Evolutionary conservation across 148 eudicot genomes (phyloP), one percentile per base, ranked within the genome.

Genomic region (Arbutus unedo): DNA sequence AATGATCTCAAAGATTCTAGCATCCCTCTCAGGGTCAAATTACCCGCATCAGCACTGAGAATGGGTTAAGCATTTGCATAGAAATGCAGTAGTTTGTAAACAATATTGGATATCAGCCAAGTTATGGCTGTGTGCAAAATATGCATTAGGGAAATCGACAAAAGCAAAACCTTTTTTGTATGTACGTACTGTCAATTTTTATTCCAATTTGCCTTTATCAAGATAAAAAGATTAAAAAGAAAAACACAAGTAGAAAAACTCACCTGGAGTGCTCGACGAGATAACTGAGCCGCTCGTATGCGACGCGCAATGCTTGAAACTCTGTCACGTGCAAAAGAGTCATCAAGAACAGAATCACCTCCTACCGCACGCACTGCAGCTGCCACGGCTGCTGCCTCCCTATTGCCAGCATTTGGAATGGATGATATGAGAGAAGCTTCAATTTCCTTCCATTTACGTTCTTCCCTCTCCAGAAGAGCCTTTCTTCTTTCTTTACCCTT

Each of bases 341-440:
- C 91, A 84, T 93, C 99, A 85, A 94, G 94, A 87, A 92, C 97
- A 84, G 99, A 97, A 89, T 97, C 99, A 71, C 98, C 93, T 82
- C 99, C 99, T 48, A 97, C 94, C 54, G 99, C 99, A 83, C 99
- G 96, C 80, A 97, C 95, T 78, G 99, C 99, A 84, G 97, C 98
- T 57, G 98, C 95, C 97, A 94, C 90, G 54, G 99, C 99, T 82
- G 97, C 97, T 55, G 99, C 98, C 87, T 97, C 99, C 81, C 99
- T 86, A 81, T 90, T 94, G 76, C 98, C 99, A 86, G 99, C 99
- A 90, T 93, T 92, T 57, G 99, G 99, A 82, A 97, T 94, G 59
- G 99, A 97, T 82, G 99, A 94, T 72, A 97, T 86, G 64, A 97
- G 94, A 76, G 98, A 92, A 88, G 98, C 97, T 87, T 94, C 99